These are phyloP conservation scores for Ordospora pajunii DNA, from an alignment of 371 early-diverging fungal species.

Conservation along the genomic window DNA sequence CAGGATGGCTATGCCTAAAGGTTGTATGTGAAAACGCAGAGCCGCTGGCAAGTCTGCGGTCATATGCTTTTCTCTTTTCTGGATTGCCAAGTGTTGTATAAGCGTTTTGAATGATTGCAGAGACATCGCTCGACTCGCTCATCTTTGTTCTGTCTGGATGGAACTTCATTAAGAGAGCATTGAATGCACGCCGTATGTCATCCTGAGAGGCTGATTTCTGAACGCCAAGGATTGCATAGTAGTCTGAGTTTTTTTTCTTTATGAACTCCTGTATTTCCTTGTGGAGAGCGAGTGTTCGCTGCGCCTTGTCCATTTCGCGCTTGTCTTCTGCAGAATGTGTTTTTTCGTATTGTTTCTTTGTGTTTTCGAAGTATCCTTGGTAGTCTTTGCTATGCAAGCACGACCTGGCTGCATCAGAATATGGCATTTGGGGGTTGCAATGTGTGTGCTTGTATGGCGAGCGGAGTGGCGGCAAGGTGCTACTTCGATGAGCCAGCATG, in stretches of 20 bases:
- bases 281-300: constrained; percentile 8
- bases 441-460: neutral
- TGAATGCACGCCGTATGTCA: constrained; percentile 86
- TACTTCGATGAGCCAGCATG: too few relatives aligned
- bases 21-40: neutral
- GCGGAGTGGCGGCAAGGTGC: too few relatives aligned
- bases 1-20: neutral
- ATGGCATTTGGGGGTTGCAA: constrained; percentile 16
- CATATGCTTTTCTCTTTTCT: constrained; percentile 77
- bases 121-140: constrained; percentile 78
- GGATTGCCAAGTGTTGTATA: constrained; percentile 79
- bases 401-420: constrained; percentile 5
- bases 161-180: constrained; percentile 78
- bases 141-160: constrained; percentile 88
- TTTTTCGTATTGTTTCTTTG: constrained; percentile 1
- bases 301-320: constrained; percentile 21
- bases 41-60: constrained; percentile 60
- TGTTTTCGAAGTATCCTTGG: constrained; percentile 9
- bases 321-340: neutral
- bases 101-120: constrained; percentile 79
- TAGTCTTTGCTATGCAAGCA: constrained; percentile 9
- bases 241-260: constrained; percentile 33
- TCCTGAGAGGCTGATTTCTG: constrained; percentile 68
- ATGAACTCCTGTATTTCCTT: constrained; percentile 36
- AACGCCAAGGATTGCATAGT: constrained; percentile 67